Conservation (phyloP, 768 basidiomycete genomes). For the Termitomyces sp. region DNA sequence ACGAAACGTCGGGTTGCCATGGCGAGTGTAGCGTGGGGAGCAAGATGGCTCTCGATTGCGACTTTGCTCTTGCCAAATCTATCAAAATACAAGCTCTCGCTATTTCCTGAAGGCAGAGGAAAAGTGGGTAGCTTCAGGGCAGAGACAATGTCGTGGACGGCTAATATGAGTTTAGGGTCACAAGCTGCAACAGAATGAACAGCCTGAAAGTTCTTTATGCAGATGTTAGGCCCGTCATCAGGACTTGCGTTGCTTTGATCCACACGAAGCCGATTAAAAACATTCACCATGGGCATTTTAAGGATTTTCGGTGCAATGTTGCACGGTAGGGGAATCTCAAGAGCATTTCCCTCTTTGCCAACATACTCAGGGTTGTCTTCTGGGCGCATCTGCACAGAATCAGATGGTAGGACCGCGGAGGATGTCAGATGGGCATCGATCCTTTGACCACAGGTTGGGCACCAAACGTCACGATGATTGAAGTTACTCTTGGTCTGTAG, state of each 20-base stretch:
- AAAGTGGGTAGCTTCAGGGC: constrained; percentile 23
- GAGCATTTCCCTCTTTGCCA: background rate
- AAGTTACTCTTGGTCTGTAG: background rate
- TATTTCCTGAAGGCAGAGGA: constrained; percentile 1
- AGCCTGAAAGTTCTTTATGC: background rate
- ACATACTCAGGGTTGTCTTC: background rate
- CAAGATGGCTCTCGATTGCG: constrained; percentile 28
- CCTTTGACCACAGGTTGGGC: constrained; percentile 27
- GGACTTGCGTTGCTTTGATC: background rate
- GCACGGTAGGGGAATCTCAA: background rate
- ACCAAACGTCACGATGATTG: constrained; percentile 19
- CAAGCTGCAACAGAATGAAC: constrained; percentile 20
- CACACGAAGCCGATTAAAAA: constrained; percentile 7
- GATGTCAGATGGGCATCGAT: constrained; percentile 14
- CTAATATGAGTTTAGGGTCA: constrained; percentile 28
- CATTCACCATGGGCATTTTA: constrained; percentile 25
- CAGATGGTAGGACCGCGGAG: constrained; percentile 8
- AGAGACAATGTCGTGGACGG: constrained; percentile 21
- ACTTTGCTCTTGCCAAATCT: constrained; percentile 19
- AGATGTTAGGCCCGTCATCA: background rate
- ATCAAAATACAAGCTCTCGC: constrained; percentile 17
- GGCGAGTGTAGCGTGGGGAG: constrained; percentile 35
- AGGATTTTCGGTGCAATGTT: constrained; percentile 14
- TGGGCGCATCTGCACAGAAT: background rate
- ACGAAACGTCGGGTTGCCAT: constrained; percentile 28